Evolutionary conservation across 1,139 yeast genomes (phyloP).

Genomic region (Hemisphaericaspora subhashii): DNA sequence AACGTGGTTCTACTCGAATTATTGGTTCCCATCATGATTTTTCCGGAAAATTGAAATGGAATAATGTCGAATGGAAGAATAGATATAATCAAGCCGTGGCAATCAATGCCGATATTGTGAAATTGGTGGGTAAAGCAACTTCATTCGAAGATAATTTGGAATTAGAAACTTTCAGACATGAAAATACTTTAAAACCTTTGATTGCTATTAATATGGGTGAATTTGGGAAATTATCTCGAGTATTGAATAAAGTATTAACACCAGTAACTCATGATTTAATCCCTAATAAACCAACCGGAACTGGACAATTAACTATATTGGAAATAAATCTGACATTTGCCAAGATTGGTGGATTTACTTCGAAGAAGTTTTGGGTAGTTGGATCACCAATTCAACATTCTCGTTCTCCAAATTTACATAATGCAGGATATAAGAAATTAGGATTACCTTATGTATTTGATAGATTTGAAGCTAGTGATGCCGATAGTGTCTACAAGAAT

Average conservation of each 20-base stretch:
- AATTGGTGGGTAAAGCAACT: conserved; percentile 79
- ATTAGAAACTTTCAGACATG: conserved; percentile 65
- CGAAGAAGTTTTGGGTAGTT: conserved; percentile 68
- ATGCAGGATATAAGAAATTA: conserved; percentile 66
- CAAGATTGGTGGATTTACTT: conserved; percentile 60
- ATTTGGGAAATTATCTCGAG: conserved; percentile 75
- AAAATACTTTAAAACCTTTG: conserved; percentile 58
- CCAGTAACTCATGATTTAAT: conserved; percentile 76
- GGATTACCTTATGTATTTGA: conserved; percentile 79
- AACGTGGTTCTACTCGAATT: conserved; percentile 61
- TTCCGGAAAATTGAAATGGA: conserved; percentile 63
- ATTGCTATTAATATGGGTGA: conserved; percentile 84
- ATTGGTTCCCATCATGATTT: conserved; percentile 85
- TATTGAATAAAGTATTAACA: conserved; percentile 71
- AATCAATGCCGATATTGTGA: conserved; percentile 71
- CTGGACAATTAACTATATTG: conserved; percentile 67
- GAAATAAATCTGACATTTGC: conserved; percentile 61
- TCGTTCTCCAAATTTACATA: conserved; percentile 83
- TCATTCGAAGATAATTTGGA: conserved; percentile 64
- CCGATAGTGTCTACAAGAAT: conserved; percentile 47
- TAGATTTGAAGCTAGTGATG: conserved; percentile 67
- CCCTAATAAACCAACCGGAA: conserved; percentile 55
- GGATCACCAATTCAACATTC: conserved; percentile 88
- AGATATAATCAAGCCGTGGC: conserved; percentile 66
- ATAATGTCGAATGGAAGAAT: conserved; percentile 68